Base-by-base conservation (phyloP, 371 early-diverging fungal genomes). In the Mortierella sp. region DNA sequence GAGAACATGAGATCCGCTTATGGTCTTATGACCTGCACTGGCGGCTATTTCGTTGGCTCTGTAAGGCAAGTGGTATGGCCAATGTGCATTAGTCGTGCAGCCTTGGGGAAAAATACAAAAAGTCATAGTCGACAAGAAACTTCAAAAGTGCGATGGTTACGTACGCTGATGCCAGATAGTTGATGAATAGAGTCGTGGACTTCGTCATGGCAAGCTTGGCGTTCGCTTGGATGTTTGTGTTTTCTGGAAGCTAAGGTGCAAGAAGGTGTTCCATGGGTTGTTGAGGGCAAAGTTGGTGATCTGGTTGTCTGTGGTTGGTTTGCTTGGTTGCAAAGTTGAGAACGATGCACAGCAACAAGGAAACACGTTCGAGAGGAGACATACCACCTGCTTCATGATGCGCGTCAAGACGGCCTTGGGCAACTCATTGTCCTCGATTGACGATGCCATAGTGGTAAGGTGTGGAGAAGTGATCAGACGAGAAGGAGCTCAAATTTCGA, bases 141-240 rank as follows among this genome's bases (percentile, higher is more conserved):
- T n/a, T n/a, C n/a, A n/a, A n/a, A n/a, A n/a, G n/a, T 16, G 39
- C 39, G 14, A 39, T 7, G 10, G 14, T 39, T 30, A 57, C 72
- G 55, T 85, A 87, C 89, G 86, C 82, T 24, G 87, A 79, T 21
- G 87, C 81, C 13, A 89, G 64, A 52, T 89, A 89, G 54, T 83
- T 89, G 64, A 89, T 85, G 60, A 89, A 89, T 4, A 89, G 81
- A 0, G 88, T 88, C 14, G 86, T 83, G 27, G 87, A 86, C 70
- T 84, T 86, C 71, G 83, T 79, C 19, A 87, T 83, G 14, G 89
- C 89, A 38, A 84, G 57, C 61, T 84, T 86, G 12, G 89, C 88
- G 66, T 89, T 86, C 57, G 82, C 84, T 61, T 87, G 87, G 47
- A 88, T 71, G 13, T 82, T 82, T 10, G 88, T 87, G 34, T 86